Conservation (phyloP, 495 filamentous ascomycete species). For the Xylaria palmicola region DNA sequence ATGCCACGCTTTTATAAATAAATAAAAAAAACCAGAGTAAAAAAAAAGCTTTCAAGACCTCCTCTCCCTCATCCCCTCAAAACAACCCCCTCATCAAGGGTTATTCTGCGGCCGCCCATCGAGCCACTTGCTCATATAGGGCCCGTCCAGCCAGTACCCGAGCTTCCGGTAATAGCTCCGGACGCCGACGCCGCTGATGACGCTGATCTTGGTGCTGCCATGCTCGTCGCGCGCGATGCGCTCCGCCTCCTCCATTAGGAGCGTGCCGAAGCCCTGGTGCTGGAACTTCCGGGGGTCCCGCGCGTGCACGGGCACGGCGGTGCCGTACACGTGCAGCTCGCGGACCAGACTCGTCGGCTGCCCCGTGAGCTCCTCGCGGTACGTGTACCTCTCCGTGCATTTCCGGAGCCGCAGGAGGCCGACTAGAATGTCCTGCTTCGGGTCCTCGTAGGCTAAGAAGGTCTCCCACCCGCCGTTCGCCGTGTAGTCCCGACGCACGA, state of each 20-base stretch:
- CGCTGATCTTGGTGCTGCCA: conserved; percentile 86
- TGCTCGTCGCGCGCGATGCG: conserved; percentile 92
- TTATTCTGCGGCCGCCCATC: conserved; percentile 37
- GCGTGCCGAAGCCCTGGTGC: conserved; percentile 94
- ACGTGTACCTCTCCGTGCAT: conserved; percentile 86
- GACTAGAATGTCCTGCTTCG: conserved; percentile 96
- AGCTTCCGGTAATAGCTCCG: conserved; percentile 90
- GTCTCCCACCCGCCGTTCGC: conserved; percentile 99
- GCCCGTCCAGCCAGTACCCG: conserved; percentile 89
- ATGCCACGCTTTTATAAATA: no score
- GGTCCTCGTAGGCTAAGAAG: conserved; percentile 95
- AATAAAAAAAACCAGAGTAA: no score
- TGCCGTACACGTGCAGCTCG: conserved; percentile 95
- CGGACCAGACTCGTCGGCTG: conserved; percentile 90
- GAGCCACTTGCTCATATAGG: conserved; percentile 79
- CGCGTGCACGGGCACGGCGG: conserved; percentile 90
- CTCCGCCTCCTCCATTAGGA: conserved; percentile 98
- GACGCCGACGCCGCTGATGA: conserved; percentile 94
- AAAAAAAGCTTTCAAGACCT: neutral
- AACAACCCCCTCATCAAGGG: neutral
- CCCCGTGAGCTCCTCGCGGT: conserved; percentile 78
- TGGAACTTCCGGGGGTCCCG: conserved; percentile 94
- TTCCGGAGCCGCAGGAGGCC: conserved; percentile 86
- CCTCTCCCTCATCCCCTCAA: no score
- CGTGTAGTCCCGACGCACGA: conserved; percentile 90